Evolutionary conservation across 202 grass and related monocot species (phyloP).

Genomic region (Brachypodium distachyon): DNA sequence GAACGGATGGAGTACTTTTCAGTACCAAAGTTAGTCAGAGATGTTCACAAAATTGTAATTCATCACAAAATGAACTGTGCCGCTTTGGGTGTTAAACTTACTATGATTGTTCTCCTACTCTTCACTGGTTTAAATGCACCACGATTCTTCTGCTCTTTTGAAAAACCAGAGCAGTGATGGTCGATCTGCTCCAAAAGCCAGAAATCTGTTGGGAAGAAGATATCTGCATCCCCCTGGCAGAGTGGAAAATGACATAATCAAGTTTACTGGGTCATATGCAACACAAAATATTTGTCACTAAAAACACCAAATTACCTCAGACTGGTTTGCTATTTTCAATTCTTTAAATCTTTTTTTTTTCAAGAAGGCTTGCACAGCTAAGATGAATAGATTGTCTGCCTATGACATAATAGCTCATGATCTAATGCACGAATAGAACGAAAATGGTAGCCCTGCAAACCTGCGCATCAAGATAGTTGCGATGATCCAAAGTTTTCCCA

Average conservation of each 20-base stretch:
- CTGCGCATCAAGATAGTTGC: slow-evolving; percentile 87
- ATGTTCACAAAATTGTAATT: neutral
- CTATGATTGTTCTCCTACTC: slow-evolving; percentile 80
- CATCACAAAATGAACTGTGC: neutral
- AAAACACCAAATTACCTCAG: neutral
- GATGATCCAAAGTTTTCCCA: slow-evolving; percentile 70
- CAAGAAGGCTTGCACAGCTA: neutral
- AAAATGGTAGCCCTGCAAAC: slow-evolving; percentile 27
- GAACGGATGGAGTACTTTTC: too few species aligned
- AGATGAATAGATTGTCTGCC: neutral
- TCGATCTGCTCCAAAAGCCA: slow-evolving; percentile 79
- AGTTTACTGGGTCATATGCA: slow-evolving; percentile 1
- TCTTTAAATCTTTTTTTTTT: neutral
- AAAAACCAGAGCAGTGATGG: slow-evolving; percentile 77
- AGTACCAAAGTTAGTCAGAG: neutral
- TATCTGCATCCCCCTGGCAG: slow-evolving; percentile 87
- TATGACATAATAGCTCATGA: neutral
- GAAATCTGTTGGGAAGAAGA: slow-evolving; percentile 96
- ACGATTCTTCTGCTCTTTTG: slow-evolving; percentile 37
- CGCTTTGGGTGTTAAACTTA: slow-evolving; percentile 36
- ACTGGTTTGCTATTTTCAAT: neutral
- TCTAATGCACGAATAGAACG: neutral
- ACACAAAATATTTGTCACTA: neutral
- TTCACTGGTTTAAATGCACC: slow-evolving; percentile 70
- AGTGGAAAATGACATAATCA: slow-evolving; percentile 24